Evolutionary conservation across 2,329 filamentous ascomycete genomes (phyloP), one percentile per base, ranked within the genome.

Genomic region (Scopulariopsis brevicaulis): DNA sequence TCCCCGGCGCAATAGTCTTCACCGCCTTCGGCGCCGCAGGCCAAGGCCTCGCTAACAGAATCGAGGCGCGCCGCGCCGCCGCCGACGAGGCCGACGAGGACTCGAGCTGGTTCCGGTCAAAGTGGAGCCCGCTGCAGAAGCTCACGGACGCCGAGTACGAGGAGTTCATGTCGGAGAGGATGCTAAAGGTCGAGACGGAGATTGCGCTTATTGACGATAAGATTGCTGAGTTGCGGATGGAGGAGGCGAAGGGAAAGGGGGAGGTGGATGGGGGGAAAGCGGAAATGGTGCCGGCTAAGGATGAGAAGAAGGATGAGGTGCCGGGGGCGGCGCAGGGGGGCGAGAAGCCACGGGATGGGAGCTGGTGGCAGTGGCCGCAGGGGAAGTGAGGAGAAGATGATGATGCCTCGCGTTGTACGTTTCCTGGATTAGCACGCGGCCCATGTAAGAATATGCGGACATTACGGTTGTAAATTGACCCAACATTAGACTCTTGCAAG

Each of bases 171-270:
- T 75, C 78, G 34, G 87, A 92, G 68, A 90, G 86, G 70, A 72
- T 90, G 48, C 68, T 93, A 28, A 79, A 76, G 61, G 73, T 93
- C 3, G 86, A 94, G 62, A 87, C 82, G 1, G 87, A 93, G 61
- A 90, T 94, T 69, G 84, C 88, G 0, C 69, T 94, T 5, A 76
- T 93, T 40, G 88, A 94, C 65, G 89, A 93, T 57, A 84, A 83
- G 65, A 89, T 94, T 63, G 79, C 67, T 1, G 69, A 71, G 52
- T 56, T 76, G 22, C 62, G 64, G 57, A 59, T 59, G 15, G 53
- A 60, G 34, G 58, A 56, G 12, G 48, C 51, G 37, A 50, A 52
- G 32, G 58, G 53, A 48, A 56, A 58, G 46, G 50, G n/a, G 37
- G 37, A 34, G 10, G 28, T 15, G 32, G 14, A n/a, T 6, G 12